Evolutionary conservation across 805 yeast genomes (phyloP).

Genomic region (Wickerhamiella sergipiensis): DNA sequence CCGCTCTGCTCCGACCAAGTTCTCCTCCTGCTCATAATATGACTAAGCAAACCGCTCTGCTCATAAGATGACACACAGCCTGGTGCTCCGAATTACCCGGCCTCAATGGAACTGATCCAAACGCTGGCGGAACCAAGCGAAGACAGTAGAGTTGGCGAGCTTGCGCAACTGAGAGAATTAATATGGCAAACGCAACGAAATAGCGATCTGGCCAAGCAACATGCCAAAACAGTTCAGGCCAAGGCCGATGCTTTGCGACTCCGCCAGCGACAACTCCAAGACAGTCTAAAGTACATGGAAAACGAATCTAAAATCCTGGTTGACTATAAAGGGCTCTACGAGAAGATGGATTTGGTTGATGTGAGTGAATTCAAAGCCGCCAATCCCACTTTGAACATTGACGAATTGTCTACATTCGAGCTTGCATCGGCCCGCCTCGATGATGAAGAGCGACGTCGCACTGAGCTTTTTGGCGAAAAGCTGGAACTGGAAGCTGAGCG

Average conservation of each 20-base stretch:
- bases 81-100: background rate
- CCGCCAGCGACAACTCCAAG: background rate
- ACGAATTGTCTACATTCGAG: conserved; percentile 8
- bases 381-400: conserved; percentile 9
- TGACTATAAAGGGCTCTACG: background rate
- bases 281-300: background rate
- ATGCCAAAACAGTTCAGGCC: background rate
- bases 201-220: background rate
- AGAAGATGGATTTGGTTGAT: conserved; percentile 13
- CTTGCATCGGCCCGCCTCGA: conserved; percentile 15
- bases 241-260: background rate
- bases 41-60: conserved; percentile 1
- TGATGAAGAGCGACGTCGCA: conserved; percentile 17
- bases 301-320: background rate
- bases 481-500: conserved; percentile 10
- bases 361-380: conserved; percentile 13
- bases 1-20: too few species aligned
- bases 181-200: background rate
- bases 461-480: conserved; percentile 14
- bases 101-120: background rate
- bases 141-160: background rate
- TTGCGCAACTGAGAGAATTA: background rate
- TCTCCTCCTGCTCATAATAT: too few species aligned
- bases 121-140: background rate
- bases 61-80: background rate